These are phyloP conservation scores for Phytophthora ramorum DNA, from an alignment of 352 stramenopile species.

Conservation along the genomic window DNA sequence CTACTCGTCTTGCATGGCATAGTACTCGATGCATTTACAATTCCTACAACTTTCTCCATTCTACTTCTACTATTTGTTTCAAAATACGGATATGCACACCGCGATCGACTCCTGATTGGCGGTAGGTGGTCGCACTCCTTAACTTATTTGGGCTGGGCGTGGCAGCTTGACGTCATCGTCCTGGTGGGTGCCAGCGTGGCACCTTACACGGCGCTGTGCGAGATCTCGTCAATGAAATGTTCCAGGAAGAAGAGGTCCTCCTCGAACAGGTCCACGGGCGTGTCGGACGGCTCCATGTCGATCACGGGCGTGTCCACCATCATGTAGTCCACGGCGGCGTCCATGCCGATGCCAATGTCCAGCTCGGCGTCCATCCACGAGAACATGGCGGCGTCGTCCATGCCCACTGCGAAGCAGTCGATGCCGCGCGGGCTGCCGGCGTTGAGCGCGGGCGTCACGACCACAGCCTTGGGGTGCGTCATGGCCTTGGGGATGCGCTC, in stretches of 20 bases:
- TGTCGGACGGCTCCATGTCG: conserved; percentile 78
- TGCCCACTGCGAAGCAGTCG: conserved; percentile 42
- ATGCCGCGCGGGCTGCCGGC: conserved; percentile 59
- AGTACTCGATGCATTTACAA: conserved; percentile 34
- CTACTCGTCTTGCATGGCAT: conserved; percentile 17
- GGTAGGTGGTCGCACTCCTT: conserved; percentile 15
- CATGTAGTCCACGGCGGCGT: conserved; percentile 81
- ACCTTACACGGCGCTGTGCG: conserved; percentile 46
- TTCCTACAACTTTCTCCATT: conserved; percentile 37
- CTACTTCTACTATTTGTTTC: conserved; percentile 44
- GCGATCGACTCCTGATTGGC: conserved; percentile 3
- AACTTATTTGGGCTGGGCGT: conserved; percentile 33
- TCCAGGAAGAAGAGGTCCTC: conserved; percentile 84
- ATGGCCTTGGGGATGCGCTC: conserved; percentile 31
- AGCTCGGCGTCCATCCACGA: conserved; percentile 82
- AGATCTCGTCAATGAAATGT: conserved; percentile 85
- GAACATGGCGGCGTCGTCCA: conserved; percentile 46
- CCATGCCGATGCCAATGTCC: conserved; percentile 70
- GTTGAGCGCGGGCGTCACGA: conserved; percentile 24
- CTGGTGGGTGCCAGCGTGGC: conserved; percentile 1
- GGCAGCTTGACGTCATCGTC: conserved; percentile 1
- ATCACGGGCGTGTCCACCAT: conserved; percentile 74
- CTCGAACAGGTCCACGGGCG: conserved; percentile 78
- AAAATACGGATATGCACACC: conserved; percentile 40
- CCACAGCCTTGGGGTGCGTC: conserved; percentile 31